phyloP scores from a whole-genome alignment of 78 protist species.

The Speleostelium caveatum region DNA sequence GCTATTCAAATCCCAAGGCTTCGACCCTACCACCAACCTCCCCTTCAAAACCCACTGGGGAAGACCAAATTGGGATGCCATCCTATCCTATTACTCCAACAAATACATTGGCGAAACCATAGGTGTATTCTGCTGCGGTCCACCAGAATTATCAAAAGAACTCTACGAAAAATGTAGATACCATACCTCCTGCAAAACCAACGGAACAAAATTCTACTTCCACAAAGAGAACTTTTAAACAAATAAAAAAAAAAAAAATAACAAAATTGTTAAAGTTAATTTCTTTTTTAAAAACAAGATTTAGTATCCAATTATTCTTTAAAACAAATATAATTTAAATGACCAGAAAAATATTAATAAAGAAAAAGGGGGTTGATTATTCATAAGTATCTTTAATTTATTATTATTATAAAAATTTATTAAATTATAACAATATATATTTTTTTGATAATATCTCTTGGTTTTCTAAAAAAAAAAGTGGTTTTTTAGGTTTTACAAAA shows the following conservation, averaged over 20 bases:
- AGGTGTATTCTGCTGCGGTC: conserved; percentile 87
- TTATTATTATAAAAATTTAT: too few species aligned
- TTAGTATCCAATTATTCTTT: too few species aligned
- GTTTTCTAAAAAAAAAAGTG: too few species aligned
- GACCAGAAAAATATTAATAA: too few species aligned
- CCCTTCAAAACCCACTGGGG: conserved; percentile 75
- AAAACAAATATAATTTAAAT: too few species aligned
- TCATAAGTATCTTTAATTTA: too few species aligned
- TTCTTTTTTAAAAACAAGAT: conserved; percentile 9
- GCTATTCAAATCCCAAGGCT: conserved; percentile 33
- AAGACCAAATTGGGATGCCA: conserved; percentile 61
- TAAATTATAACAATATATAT: too few species aligned
- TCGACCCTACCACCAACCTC: conserved; percentile 46
- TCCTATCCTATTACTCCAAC: conserved; percentile 31
- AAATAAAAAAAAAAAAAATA: too few species aligned
- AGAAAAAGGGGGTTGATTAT: too few species aligned
- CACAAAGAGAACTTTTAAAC: conserved; percentile 88
- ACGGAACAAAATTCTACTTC: conserved; percentile 46
- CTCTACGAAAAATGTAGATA: conserved; percentile 33
- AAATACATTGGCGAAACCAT: conserved; percentile 41
- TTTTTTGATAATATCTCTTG: too few species aligned
- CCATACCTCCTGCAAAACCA: not conserved
- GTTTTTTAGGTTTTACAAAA: too few species aligned
- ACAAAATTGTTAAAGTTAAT: too few species aligned
- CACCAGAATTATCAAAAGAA: conserved; percentile 72